Base-by-base conservation (phyloP, 2,329 filamentous ascomycete genomes). In the Colletotrichum somersetense region DNA sequence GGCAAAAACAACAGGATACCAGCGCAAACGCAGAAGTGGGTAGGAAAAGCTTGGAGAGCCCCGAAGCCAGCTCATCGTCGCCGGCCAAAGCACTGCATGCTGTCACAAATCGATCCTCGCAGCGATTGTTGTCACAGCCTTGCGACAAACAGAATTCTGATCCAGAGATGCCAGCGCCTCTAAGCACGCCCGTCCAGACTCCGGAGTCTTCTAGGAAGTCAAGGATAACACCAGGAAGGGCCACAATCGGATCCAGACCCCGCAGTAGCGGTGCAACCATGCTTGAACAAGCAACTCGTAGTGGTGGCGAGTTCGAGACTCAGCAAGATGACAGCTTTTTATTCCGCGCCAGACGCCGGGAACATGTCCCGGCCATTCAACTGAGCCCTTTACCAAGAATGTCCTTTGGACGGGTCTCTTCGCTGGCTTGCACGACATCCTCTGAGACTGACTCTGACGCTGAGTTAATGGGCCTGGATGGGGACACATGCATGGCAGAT, bases 321-420 rank as follows among this genome's bases (percentile, higher is more conserved):
- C 79, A 83, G 55, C 75, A 77, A 71, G 80, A 82, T 52, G 74
- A 76, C 16, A 82, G 79, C 66, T 81, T 82, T 62, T 74, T 75
- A 23, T 82, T 79, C 71, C 80, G 77, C 30, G 76, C 76, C 53
- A 75, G 71, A 7, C 50, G 53, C 12, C 46, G 55, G 18, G 33
- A 50, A 18, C 66, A 52, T 50, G 40, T 11, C 5, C 20, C 42
- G 23, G 30, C 48, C 26, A 23, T 50, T 23, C 44, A 46, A 14
- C n/a, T 46, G 8, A 64, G 50, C 35, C 38, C 52, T 16, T 26
- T 23, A 42, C 26, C 16, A 14, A 42, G 50, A 23, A 61, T 44
- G 50, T 56, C 52, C 6, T 38, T n/a, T 23, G 58, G 30, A 20
- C 50, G 40, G 26, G 42, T 26, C 23, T 68, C 58, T 30, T 64